phyloP scores from a whole-genome alignment of 768 basidiomycete species.

The Leccinum ochraceum region DNA sequence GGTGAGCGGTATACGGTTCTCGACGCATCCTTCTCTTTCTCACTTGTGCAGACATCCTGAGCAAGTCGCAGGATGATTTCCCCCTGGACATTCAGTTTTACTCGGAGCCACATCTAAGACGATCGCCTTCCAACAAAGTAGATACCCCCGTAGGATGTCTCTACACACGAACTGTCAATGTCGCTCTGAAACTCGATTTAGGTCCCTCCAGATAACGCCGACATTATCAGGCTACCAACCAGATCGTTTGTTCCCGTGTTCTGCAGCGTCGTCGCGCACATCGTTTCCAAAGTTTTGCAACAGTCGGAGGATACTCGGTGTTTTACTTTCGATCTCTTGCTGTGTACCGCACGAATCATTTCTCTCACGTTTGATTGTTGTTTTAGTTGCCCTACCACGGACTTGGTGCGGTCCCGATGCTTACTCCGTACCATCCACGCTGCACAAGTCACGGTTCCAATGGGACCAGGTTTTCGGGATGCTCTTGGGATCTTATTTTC shows the following conservation, averaged over 20 bases:
- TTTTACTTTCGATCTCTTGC: slow-evolving; percentile 51
- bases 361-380: slow-evolving; percentile 45
- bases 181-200: slow-evolving; percentile 24
- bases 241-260: slow-evolving; percentile 47
- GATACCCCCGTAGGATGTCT: slow-evolving; percentile 35
- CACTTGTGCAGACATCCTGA: slow-evolving; percentile 36
- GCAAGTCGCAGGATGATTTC: slow-evolving; percentile 36
- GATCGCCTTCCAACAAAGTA: slow-evolving; percentile 31
- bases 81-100: slow-evolving; percentile 44
- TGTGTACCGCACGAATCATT: slow-evolving; percentile 41
- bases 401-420: slow-evolving; percentile 37
- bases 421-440: slow-evolving; percentile 43
- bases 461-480: slow-evolving; percentile 25
- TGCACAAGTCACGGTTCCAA: slow-evolving; percentile 28
- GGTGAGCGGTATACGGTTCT: slow-evolving; percentile 4
- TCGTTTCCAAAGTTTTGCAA: slow-evolving; percentile 43
- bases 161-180: neutral
- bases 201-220: slow-evolving; percentile 36
- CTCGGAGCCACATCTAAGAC: slow-evolving; percentile 37
- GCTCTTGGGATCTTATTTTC: slow-evolving; percentile 34
- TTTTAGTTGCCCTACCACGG: slow-evolving; percentile 37
- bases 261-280: slow-evolving; percentile 46
- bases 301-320: slow-evolving; percentile 47
- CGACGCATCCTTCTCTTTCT: slow-evolving; percentile 1
- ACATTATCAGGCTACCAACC: slow-evolving; percentile 39